Conservation (phyloP, 345 rosid species). For the Syzygium jambos region DNA sequence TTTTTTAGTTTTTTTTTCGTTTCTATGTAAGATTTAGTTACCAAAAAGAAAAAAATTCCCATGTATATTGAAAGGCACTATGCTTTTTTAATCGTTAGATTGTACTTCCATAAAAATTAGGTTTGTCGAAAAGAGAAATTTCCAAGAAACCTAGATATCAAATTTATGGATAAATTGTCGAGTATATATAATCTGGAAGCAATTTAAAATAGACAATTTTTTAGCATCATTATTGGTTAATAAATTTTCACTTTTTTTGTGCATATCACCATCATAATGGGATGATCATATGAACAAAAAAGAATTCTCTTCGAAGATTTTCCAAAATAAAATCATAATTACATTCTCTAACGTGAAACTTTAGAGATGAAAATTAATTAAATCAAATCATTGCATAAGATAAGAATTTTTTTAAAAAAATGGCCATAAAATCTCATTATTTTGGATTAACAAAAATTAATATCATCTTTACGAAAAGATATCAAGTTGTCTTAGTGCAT, state of each 20-base stretch:
- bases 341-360: neutral
- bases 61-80: accelerated
- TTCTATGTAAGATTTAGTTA: neutral
- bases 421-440: accelerated
- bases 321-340: neutral
- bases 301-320: neutral
- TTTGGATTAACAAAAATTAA: accelerated
- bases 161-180: neutral
- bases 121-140: neutral
- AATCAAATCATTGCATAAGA: accelerated
- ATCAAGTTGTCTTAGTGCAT: neutral
- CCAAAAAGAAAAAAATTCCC: neutral
- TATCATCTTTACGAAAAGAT: neutral
- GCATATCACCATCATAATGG: neutral
- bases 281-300: neutral
- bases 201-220: accelerated
- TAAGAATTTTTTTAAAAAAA: neutral
- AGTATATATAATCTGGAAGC: neutral
- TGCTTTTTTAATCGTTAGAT: neutral
- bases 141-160: neutral
- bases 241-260: neutral
- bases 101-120: neutral
- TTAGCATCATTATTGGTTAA: neutral
- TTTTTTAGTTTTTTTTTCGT: accelerated
- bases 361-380: accelerated